Evolutionary conservation across 2,329 filamentous ascomycete species (phyloP), one percentile per base, ranked within the genome.

Genomic region (Monilinia fructigena): DNA sequence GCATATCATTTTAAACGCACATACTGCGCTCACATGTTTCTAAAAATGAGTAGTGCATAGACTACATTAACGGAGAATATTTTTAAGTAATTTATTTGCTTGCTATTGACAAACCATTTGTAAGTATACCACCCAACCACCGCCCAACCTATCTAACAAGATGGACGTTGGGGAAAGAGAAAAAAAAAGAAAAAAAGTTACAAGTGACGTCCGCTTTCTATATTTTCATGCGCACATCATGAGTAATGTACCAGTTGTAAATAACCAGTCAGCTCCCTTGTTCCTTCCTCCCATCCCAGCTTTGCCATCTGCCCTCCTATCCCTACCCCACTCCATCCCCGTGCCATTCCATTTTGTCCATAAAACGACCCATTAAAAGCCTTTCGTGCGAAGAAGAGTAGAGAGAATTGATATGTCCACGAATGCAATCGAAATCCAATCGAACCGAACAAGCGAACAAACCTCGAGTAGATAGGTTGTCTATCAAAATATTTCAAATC

Each of bases 401-500:
- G 10, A 14, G 48, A 20, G 6, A 28, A 18, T 12, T 6, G 48
- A 26, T 16, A 28, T 10, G 26, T 3, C 12, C 6, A 20, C 4
- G 28, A 50, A 26, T 12, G 31, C n/a, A 23, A 38, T 38, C 58
- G 31, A 50, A 60, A 50, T 38, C 58, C 45, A 60, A 38, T 38
- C 12, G 6, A 11, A 26, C 28, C 8, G 31, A 20, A 26, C 28
- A 40, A 50, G 18, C 14, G 12, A 38, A 11, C n/a, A 26, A 50
- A 12, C 8, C 42, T 40, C 14, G 14, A 50, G 58, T 12, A 50
- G 31, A n/a, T 26, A 50, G 16, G 16, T 35, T 50, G 45, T 26
- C 35, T 60, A 31, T 38, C 58, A 60, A 50, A 47, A 60, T 11
- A 35, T 23, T 26, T 23, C n/a, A 48, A 60, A 50, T 28, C 31